phyloP scores from a whole-genome alignment of 192 early-diverging fungal species.

The Gryganskiella cystojenkinii region DNA sequence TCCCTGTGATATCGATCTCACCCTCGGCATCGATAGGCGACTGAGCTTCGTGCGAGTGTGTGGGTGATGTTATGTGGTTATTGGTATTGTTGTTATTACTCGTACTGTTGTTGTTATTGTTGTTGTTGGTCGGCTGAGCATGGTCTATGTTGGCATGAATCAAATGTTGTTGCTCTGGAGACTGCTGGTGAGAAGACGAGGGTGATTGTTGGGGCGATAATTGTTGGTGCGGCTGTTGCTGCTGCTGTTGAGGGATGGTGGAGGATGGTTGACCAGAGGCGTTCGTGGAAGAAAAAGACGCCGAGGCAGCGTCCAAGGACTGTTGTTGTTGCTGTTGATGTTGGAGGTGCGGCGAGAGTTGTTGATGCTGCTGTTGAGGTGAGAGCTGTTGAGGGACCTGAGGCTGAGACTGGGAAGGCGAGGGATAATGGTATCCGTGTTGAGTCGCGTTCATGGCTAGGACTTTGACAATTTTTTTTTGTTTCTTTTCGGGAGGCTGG shows the following conservation, averaged over 20 bases:
- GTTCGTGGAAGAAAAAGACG: too few species aligned
- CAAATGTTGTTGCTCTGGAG: conserved; percentile 35
- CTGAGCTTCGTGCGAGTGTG: conserved; percentile 37
- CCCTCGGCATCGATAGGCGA: conserved; percentile 42
- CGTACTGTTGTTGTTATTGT: conserved; percentile 6
- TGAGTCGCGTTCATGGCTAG: conserved; percentile 45
- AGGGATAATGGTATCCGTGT: conserved; percentile 44
- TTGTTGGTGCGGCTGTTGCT: conserved; percentile 29
- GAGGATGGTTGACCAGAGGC: conserved; percentile 10
- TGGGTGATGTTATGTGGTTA: conserved; percentile 21
- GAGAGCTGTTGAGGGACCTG: conserved; percentile 19
- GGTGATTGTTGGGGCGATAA: conserved; percentile 31
- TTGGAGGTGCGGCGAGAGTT: conserved; percentile 9
- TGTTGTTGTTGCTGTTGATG: conserved; percentile 18
- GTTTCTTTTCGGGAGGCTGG: neutral
- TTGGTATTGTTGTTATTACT: neutral
- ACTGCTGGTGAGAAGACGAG: conserved; percentile 31
- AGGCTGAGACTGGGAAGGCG: conserved; percentile 43
- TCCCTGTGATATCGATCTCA: conserved; percentile 13
- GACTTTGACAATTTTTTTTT: neutral
- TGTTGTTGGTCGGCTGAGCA: conserved; percentile 3
- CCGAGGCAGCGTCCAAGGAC: neutral
- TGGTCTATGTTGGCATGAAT: conserved; percentile 19
- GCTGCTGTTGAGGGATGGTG: conserved; percentile 24
- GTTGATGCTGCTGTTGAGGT: conserved; percentile 42